A percentile compares a stretch with the other conserved stretches of the same genome.
phyloP scores from a whole-genome alignment of 352 stramenopile species.

The Lagenidium giganteum region DNA sequence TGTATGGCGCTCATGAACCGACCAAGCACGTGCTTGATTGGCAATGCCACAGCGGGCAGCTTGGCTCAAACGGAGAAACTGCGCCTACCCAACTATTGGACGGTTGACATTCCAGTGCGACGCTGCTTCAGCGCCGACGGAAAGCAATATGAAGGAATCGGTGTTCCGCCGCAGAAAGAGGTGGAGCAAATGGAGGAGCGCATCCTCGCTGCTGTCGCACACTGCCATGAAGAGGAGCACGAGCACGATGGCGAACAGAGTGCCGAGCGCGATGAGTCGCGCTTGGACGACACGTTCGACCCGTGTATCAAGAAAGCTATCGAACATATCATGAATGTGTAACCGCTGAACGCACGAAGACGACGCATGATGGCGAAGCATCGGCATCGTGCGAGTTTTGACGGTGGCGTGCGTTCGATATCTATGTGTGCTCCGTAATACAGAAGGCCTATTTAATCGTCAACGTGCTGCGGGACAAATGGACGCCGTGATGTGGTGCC shows the following conservation, averaged over 20 bases:
- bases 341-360: background rate
- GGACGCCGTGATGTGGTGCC: too few relatives aligned
- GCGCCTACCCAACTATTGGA: constrained; percentile 81
- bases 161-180: constrained; percentile 50
- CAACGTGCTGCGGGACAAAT: too few relatives aligned
- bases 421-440: too few relatives aligned
- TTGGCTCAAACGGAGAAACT: constrained; percentile 58
- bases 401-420: too few relatives aligned
- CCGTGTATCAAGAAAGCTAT: constrained; percentile 64
- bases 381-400: too few relatives aligned
- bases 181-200: constrained; percentile 22
- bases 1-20: constrained; percentile 62
- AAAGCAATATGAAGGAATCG: constrained; percentile 48
- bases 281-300: constrained; percentile 36
- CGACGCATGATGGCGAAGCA: too few relatives aligned
- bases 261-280: background rate
- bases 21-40: constrained; percentile 54
- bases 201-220: background rate
- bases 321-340: constrained; percentile 63
- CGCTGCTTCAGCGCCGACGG: constrained; percentile 64
- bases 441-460: too few relatives aligned
- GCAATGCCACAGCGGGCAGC: constrained; percentile 46
- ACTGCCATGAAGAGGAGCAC: too few relatives aligned
- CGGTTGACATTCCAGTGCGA: constrained; percentile 70
- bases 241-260: background rate